Evolutionary conservation across 108 stramenopile genomes (phyloP).

Genomic region (Hondaea fermentalgiana): DNA sequence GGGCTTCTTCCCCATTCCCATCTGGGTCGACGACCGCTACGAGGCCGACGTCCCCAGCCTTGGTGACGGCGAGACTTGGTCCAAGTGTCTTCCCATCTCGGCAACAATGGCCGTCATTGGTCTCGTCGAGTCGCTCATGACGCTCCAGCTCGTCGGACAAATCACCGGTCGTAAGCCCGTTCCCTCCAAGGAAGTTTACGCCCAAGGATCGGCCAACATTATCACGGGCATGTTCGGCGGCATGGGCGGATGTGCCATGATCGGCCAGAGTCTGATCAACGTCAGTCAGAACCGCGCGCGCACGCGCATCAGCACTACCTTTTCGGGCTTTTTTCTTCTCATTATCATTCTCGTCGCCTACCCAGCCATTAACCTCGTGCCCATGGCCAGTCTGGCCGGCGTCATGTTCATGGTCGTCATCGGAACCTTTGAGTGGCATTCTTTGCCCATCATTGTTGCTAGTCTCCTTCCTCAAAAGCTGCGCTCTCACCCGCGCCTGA

Average conservation of each 20-base stretch:
- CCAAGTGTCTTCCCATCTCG: not conserved
- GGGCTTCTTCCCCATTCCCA: slow-evolving; percentile 18
- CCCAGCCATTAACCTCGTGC: slow-evolving; percentile 30
- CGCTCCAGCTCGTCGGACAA: slow-evolving; percentile 36
- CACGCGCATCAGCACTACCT: slow-evolving; percentile 23
- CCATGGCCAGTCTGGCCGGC: slow-evolving; percentile 33
- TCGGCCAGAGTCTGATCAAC: slow-evolving; percentile 15
- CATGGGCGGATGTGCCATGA: slow-evolving; percentile 39
- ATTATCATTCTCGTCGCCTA: slow-evolving; percentile 28
- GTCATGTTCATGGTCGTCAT: slow-evolving; percentile 36
- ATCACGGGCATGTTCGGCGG: slow-evolving; percentile 35
- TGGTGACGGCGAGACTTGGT: slow-evolving; percentile 28
- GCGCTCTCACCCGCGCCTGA: slow-evolving; percentile 18
- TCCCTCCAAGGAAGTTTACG: slow-evolving; percentile 16
- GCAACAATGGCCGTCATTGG: slow-evolving; percentile 27
- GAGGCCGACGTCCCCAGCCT: slow-evolving; percentile 19
- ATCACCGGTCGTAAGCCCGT: slow-evolving; percentile 26
- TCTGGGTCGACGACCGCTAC: slow-evolving; percentile 27
- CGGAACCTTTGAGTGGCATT: slow-evolving; percentile 37
- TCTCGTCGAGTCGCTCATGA: slow-evolving; percentile 38
- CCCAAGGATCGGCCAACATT: slow-evolving; percentile 33
- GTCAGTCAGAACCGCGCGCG: not conserved
- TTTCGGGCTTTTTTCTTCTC: slow-evolving; percentile 25
- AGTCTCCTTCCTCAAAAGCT: slow-evolving; percentile 19
- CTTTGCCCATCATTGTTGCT: slow-evolving; percentile 24